Evolutionary conservation across 139 green algal genomes (phyloP).

Genomic region (Closterium sp.): DNA sequence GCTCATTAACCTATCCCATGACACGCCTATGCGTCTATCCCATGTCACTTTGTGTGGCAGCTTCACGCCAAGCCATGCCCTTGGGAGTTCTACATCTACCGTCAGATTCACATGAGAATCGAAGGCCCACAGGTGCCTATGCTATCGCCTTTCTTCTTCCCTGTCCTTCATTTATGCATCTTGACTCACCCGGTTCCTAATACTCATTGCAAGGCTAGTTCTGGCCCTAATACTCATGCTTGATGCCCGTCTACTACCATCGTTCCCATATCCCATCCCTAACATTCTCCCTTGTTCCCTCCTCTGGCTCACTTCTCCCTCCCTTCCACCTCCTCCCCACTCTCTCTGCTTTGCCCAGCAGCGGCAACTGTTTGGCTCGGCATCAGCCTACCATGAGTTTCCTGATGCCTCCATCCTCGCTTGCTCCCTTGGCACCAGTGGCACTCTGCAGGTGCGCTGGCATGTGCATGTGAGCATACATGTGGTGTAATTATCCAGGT

Average conservation of each 20-base stretch:
- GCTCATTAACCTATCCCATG: too few species aligned
- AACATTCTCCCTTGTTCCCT: neutral
- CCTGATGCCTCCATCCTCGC: neutral
- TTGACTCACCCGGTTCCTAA: too few species aligned
- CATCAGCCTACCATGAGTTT: neutral
- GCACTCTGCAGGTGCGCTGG: neutral
- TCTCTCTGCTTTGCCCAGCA: neutral
- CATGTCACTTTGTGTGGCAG: neutral
- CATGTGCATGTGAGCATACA: neutral
- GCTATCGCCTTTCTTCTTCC: neutral
- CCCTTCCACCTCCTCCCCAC: neutral
- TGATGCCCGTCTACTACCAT: too few species aligned
- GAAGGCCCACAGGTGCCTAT: constrained; percentile 13
- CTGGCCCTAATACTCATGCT: too few species aligned
- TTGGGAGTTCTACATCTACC: constrained; percentile 55
- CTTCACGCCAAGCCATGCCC: constrained; percentile 34
- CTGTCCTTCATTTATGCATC: too few species aligned
- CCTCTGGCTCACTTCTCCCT: neutral
- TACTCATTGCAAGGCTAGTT: too few species aligned
- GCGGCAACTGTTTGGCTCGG: neutral
- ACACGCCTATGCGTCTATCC: neutral
- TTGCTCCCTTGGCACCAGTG: neutral
- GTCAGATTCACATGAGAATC: constrained; percentile 42
- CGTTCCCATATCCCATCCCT: neutral
- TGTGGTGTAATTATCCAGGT: too few species aligned